Evolutionary conservation across 176 grass and related monocot genomes (phyloP).

Genomic region (Coix lacrymajobi): DNA sequence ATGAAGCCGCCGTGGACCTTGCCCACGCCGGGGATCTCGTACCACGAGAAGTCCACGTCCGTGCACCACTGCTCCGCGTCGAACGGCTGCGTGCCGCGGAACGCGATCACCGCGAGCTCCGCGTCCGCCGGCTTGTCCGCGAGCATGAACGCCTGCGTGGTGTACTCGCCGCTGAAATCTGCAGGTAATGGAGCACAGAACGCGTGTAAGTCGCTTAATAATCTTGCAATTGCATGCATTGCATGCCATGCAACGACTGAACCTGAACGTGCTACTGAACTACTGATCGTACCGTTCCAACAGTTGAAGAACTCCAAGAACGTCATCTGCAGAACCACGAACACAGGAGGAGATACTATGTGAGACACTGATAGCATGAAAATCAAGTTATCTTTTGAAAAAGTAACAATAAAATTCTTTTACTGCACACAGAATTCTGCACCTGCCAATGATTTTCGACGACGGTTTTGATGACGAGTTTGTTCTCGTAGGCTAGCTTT

Average conservation of each 20-base stretch:
- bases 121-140: slow-evolving; percentile 52
- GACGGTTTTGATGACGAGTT: slow-evolving; percentile 30
- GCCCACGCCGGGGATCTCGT: slow-evolving; percentile 41
- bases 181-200: neutral
- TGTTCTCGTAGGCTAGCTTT: slow-evolving; percentile 76
- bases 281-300: slow-evolving; percentile 55
- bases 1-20: slow-evolving; percentile 69
- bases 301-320: slow-evolving; percentile 76
- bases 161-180: slow-evolving; percentile 54
- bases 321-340: slow-evolving; percentile 40
- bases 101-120: slow-evolving; percentile 51
- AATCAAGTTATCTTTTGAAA: neutral
- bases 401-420: neutral
- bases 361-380: neutral
- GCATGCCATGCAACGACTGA: neutral
- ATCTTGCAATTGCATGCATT: too few species aligned
- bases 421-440: neutral
- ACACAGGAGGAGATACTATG: neutral
- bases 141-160: slow-evolving; percentile 76
- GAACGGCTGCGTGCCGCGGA: slow-evolving; percentile 68
- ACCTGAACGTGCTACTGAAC: neutral
- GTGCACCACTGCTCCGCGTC: slow-evolving; percentile 60
- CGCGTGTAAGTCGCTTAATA: too few species aligned
- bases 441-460: slow-evolving; percentile 57
- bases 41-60: slow-evolving; percentile 83